phyloP scores from a whole-genome alignment of 2,329 filamentous ascomycete species.

The Hypoxylon sp. region DNA sequence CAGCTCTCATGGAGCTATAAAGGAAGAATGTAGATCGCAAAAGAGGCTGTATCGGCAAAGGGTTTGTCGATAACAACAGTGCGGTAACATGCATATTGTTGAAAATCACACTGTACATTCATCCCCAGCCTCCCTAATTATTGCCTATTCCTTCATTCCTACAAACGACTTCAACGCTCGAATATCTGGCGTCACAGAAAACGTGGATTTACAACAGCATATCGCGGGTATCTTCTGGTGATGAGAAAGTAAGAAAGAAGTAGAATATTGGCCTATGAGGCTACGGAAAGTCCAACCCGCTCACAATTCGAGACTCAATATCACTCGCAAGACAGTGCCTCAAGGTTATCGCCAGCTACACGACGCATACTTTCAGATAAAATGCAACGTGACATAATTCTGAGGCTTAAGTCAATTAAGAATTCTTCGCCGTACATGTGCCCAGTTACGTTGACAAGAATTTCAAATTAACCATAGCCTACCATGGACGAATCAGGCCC shows the following conservation, averaged over 20 bases:
- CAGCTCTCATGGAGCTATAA: neutral
- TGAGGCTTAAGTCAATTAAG: neutral
- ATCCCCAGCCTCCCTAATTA: neutral
- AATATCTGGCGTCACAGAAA: neutral
- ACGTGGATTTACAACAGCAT: neutral
- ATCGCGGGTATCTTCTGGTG: neutral
- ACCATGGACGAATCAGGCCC: conserved; percentile 8
- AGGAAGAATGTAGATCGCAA: conserved; percentile 14
- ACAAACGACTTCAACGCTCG: neutral
- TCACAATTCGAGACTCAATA: neutral
- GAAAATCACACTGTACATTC: neutral
- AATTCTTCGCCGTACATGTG: neutral
- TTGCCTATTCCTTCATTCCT: conserved; percentile 13
- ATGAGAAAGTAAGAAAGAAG: neutral
- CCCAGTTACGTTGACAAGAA: neutral
- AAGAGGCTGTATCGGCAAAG: conserved; percentile 18
- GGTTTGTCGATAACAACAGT: conserved; percentile 1
- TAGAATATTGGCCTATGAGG: too few species aligned
- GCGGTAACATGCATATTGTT: neutral
- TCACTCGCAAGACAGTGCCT: neutral
- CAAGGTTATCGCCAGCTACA: neutral
- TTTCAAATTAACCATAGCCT: conserved; percentile 25
- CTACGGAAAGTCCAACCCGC: too few species aligned
- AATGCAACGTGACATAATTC: conserved; percentile 33
- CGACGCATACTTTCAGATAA: neutral